A percentile compares a stretch with the other conserved stretches of the same genome.
Evolutionary conservation across 164 flowering plant species (phyloP).

Genomic region (Pachysandra terminalis): DNA sequence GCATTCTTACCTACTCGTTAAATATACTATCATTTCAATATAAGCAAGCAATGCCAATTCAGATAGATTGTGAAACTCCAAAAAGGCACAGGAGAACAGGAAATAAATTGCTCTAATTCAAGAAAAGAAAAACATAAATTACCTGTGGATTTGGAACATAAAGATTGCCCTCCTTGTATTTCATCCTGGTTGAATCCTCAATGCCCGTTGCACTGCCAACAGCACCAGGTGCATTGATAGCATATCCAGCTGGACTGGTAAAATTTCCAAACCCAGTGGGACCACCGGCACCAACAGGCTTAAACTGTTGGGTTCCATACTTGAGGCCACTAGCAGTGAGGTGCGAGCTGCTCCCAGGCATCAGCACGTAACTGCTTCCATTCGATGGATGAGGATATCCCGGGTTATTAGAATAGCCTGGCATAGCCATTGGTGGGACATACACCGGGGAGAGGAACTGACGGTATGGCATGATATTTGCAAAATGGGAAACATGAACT

Average conservation of each 20-base stretch:
- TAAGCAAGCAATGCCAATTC: too few relatives aligned
- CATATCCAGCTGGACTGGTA: conserved; percentile 67
- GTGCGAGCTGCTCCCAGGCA: conserved; percentile 89
- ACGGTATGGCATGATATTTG: conserved; percentile 85
- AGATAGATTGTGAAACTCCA: too few relatives aligned
- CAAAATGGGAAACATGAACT: conserved; percentile 75
- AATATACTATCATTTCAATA: too few relatives aligned
- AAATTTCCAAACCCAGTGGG: conserved; percentile 82
- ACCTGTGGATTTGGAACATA: conserved; percentile 93
- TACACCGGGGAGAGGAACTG: conserved; percentile 79
- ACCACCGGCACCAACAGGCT: conserved; percentile 66
- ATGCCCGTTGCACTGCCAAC: conserved; percentile 61
- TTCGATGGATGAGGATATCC: conserved; percentile 79
- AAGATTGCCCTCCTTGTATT: conserved; percentile 83
- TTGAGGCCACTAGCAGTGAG: conserved; percentile 59
- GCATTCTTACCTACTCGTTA: too few relatives aligned
- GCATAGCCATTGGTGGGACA: conserved; percentile 92
- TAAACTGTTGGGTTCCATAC: conserved; percentile 78
- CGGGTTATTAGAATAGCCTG: conserved; percentile 72
- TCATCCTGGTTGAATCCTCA: conserved; percentile 82
- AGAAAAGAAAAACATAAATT: not conserved
- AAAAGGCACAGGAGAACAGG: too few relatives aligned
- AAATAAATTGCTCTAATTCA: too few relatives aligned
- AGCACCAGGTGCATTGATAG: conserved; percentile 63
- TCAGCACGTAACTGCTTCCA: conserved; percentile 71